phyloP scores from a whole-genome alignment of 2,329 filamentous ascomycete species.

The Pestalotiopsis sp. region DNA sequence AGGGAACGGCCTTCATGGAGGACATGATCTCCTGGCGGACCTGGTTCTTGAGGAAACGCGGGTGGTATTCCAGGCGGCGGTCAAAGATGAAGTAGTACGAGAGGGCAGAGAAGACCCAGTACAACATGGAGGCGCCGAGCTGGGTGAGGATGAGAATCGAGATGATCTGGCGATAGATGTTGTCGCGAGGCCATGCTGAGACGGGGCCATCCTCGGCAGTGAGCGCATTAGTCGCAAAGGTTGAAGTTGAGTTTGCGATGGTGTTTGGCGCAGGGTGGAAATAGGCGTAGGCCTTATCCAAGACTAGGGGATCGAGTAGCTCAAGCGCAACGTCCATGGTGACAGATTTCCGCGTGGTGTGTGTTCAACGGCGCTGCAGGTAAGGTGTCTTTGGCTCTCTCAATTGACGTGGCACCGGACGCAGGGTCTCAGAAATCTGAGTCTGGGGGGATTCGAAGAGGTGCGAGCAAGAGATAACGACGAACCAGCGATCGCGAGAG shows the following conservation, averaged over 20 bases:
- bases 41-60: conserved; percentile 51
- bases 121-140: conserved; percentile 42
- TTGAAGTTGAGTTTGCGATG: conserved; percentile 18
- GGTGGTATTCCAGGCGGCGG: conserved; percentile 46
- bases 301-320: conserved; percentile 41
- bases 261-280: conserved; percentile 29
- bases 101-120: conserved; percentile 69
- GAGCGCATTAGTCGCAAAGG: conserved; percentile 14
- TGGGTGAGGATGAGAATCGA: conserved; percentile 42
- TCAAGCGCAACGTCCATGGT: conserved; percentile 43
- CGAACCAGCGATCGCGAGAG: neutral
- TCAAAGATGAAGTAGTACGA: conserved; percentile 72
- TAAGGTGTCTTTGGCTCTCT: neutral
- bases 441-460: neutral
- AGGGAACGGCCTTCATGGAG: conserved; percentile 44
- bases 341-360: neutral
- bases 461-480: neutral
- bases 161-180: conserved; percentile 40
- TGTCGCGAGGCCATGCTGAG: conserved; percentile 41
- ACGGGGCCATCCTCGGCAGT: conserved; percentile 13
- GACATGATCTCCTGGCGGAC: conserved; percentile 45
- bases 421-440: neutral
- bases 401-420: neutral
- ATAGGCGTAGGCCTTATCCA: conserved; percentile 43
- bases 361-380: neutral